Evolutionary conservation across 2,329 filamentous ascomycete genomes (phyloP).

Genomic region (Claviceps sp.): DNA sequence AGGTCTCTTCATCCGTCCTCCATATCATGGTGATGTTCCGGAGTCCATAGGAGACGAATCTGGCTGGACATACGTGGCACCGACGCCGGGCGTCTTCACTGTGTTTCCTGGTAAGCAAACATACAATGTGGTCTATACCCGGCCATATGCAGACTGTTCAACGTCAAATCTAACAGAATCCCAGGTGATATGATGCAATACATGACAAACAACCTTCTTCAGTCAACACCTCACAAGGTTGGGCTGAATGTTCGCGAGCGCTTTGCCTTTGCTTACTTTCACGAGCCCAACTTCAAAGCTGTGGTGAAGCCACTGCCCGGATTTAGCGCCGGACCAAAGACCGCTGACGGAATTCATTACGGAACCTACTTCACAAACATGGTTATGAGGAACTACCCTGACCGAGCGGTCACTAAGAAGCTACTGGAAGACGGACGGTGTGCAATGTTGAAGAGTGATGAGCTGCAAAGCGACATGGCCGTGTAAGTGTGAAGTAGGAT

Average conservation of each 20-base stretch:
- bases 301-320: slow-evolving; percentile 28
- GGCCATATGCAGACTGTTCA: not conserved
- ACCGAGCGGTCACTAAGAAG: slow-evolving; percentile 28
- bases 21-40: slow-evolving; percentile 22
- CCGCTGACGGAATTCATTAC: slow-evolving; percentile 30
- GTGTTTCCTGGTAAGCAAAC: slow-evolving; percentile 30
- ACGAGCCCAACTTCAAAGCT: slow-evolving; percentile 35
- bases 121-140: not conserved
- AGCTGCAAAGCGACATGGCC: slow-evolving; percentile 13
- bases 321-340: slow-evolving; percentile 19
- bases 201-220: slow-evolving; percentile 30
- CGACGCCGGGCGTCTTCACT: slow-evolving; percentile 29
- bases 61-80: slow-evolving; percentile 34
- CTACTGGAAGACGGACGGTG: slow-evolving; percentile 18
- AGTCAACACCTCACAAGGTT: slow-evolving; percentile 36
- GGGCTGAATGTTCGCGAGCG: slow-evolving; percentile 33
- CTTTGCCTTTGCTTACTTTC: slow-evolving; percentile 33
- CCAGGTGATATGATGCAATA: slow-evolving; percentile 39
- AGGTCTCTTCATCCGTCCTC: slow-evolving; percentile 33
- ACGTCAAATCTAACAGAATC: not conserved
- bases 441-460: slow-evolving; percentile 9
- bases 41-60: slow-evolving; percentile 30
- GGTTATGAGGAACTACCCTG: slow-evolving; percentile 35
- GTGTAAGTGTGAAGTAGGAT: not conserved
- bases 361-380: slow-evolving; percentile 40